These are phyloP conservation scores for Botryosphaeria dothidea DNA, from an alignment of 2,329 filamentous ascomycete species.

Conservation along the genomic window DNA sequence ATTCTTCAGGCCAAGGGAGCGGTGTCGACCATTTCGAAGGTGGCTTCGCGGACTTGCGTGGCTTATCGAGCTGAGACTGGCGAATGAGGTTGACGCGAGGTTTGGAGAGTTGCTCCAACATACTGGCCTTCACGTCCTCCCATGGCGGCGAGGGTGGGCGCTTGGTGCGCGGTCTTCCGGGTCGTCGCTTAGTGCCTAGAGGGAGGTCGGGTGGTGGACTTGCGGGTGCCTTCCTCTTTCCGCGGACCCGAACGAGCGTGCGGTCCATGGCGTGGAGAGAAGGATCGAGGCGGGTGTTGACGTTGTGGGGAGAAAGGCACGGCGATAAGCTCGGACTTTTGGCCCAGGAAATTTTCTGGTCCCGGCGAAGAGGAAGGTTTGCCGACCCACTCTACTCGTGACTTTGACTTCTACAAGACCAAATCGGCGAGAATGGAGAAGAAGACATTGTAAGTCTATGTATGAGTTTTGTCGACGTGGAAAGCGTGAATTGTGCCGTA, in stretches of 20 bases:
- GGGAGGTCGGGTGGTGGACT: neutral
- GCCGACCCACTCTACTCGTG: neutral
- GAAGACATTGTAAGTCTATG: too few relatives aligned
- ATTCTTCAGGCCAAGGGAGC: neutral
- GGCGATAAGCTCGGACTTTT: slow-evolving; percentile 10
- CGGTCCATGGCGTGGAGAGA: neutral
- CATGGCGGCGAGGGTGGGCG: neutral
- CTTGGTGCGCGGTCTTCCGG: neutral
- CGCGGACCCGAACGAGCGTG: neutral
- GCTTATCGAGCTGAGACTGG: neutral
- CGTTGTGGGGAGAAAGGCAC: neutral
- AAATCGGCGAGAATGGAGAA: neutral
- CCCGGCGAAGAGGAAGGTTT: neutral
- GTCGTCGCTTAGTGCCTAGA: neutral
- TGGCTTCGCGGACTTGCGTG: neutral
- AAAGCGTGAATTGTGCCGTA: neutral
- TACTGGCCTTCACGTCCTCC: neutral
- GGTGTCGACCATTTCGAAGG: neutral
- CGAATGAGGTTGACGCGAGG: neutral
- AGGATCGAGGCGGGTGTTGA: neutral
- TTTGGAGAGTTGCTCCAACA: neutral
- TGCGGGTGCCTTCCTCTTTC: neutral
- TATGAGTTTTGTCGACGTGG: too few relatives aligned
- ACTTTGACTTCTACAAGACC: neutral
- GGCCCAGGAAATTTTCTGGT: neutral